These are phyloP conservation scores for Sclerotinia glacialis DNA, from an alignment of 2,329 filamentous ascomycete species.

Conservation along the genomic window DNA sequence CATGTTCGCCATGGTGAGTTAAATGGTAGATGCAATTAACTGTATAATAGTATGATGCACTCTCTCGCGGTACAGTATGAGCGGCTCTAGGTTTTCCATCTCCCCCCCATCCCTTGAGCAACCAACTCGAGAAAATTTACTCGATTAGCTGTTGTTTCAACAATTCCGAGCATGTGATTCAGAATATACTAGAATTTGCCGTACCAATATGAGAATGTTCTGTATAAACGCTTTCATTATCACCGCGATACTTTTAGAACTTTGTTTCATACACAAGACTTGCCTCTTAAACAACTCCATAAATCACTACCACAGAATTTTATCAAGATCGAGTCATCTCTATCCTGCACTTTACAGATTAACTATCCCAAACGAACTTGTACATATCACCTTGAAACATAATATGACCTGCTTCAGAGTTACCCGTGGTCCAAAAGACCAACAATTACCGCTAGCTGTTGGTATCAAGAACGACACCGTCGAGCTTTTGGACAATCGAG, in stretches of 20 bases:
- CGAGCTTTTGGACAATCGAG: background rate
- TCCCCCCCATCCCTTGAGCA: background rate
- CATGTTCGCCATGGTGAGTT: background rate
- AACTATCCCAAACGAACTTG: background rate
- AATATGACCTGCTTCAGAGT: conserved; percentile 2
- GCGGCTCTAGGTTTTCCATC: background rate
- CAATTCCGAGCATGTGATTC: background rate
- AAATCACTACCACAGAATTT: background rate
- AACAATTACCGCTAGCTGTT: background rate
- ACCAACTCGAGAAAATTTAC: background rate
- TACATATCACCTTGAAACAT: background rate
- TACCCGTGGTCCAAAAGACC: background rate
- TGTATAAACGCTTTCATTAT: background rate
- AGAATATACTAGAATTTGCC: background rate
- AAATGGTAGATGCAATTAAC: background rate
- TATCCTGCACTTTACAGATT: background rate
- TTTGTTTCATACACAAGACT: background rate
- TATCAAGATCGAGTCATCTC: background rate
- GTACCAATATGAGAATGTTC: background rate
- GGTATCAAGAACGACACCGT: background rate
- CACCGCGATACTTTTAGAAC: background rate
- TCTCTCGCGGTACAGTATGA: background rate
- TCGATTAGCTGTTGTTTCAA: background rate
- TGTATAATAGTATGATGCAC: background rate
- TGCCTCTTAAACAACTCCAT: background rate